Base-by-base conservation (phyloP, 805 yeast genomes). In the Yarrowia divulgata region DNA sequence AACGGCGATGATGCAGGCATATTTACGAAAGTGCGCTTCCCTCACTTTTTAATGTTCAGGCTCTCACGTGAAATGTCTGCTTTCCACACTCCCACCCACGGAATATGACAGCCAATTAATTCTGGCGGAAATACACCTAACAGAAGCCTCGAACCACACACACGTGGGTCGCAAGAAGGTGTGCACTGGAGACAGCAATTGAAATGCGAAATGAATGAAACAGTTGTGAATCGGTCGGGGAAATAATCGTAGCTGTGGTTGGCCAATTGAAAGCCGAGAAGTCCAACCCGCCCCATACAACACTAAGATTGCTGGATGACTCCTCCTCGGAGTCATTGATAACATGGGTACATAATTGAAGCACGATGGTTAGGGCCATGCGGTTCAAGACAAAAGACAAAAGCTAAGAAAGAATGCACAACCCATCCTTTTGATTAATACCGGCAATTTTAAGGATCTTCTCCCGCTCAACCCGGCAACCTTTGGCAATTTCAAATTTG, bases 1-100 rank as follows among this genome's bases (percentile, higher is more conserved):
- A 42, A 57, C 60, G 14, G 63, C 45, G 62, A 55, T 57, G 63
- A 40, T 42, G 63, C 63, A 57, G 63, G 48, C 63, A 23, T 57
- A 23, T 57, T 57, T 40, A 29, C 60, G 60, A 54, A 54, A 23
- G 62, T 23, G 37, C 34, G 58, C 35, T 16, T 32, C 37, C 12
- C 19, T 16, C 3, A n/a, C 7, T 7, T 49, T 54, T 54, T 54
- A 54, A 54, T 54, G 35, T 54, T 54, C 18, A 14, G 6, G 18
- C 34, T 35, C 32, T 54, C 60, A 54, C 60, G 60, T 54, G 58
- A 54, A 54, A 54, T 35, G 58, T 50, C 43, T 54, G 60, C 60
- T 54, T 37, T 23, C 29, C 29, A 4, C 29, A 23, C 29, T 29
- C 16, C 10, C 18, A 4, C 39, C 57, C 45, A 19, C 35, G 29